phyloP scores from a whole-genome alignment of 2,329 filamentous ascomycete species.

The Colletotrichum siamense region DNA sequence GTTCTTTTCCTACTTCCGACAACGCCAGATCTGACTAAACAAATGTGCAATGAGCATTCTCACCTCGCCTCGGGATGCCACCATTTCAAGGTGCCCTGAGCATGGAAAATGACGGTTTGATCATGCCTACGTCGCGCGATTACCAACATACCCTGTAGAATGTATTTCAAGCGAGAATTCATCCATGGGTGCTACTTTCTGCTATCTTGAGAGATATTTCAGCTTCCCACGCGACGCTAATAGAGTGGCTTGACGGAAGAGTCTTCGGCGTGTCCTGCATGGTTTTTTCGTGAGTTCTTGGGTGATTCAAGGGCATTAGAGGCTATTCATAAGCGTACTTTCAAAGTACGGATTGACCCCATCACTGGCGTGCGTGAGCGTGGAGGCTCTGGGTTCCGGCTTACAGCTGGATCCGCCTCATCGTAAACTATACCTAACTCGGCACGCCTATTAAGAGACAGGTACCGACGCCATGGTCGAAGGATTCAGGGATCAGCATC shows the following conservation, averaged over 20 bases:
- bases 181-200: neutral
- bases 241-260: accelerated
- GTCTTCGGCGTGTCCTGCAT: neutral
- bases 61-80: neutral
- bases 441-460: neutral
- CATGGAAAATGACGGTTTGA: neutral
- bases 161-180: neutral
- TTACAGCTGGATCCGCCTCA: neutral
- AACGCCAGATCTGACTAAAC: neutral
- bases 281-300: neutral
- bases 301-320: neutral
- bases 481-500: neutral
- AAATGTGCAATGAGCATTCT: neutral
- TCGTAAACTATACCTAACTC: neutral
- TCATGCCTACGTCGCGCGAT: neutral
- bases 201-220: neutral
- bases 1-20: neutral
- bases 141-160: neutral
- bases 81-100: neutral
- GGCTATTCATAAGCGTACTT: neutral
- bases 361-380: neutral
- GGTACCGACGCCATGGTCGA: neutral
- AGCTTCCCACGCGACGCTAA: accelerated
- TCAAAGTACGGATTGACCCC: neutral
- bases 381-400: neutral